Evolutionary conservation across 2,329 filamentous ascomycete genomes (phyloP).

Genomic region (Monosporascus sp.): DNA sequence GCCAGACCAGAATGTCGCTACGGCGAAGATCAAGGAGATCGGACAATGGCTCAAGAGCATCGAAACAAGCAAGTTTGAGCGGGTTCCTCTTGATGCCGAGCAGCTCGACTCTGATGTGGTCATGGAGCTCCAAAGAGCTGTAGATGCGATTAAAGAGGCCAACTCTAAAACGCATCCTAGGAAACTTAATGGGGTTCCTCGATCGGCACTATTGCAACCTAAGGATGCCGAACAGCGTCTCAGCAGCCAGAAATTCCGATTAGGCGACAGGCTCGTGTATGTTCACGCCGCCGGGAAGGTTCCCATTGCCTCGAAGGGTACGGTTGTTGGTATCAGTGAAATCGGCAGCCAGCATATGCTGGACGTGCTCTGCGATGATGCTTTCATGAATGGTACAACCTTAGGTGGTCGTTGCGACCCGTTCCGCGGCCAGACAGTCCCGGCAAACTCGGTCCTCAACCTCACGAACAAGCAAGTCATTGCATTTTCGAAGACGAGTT

Average conservation of each 20-base stretch:
- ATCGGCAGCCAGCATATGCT: slow-evolving; percentile 78
- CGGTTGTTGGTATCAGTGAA: slow-evolving; percentile 89
- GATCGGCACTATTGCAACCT: slow-evolving; percentile 86
- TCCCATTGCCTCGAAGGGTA: slow-evolving; percentile 85
- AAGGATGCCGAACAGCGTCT: slow-evolving; percentile 91
- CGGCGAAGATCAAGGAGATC: slow-evolving; percentile 85
- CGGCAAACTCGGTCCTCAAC: slow-evolving; percentile 84
- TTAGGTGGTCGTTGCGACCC: slow-evolving; percentile 84
- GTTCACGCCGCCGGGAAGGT: slow-evolving; percentile 91
- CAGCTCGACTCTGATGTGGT: slow-evolving; percentile 92
- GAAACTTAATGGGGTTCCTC: slow-evolving; percentile 75
- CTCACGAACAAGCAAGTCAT: slow-evolving; percentile 77
- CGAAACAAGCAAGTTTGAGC: slow-evolving; percentile 87
- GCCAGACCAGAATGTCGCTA: slow-evolving; percentile 64
- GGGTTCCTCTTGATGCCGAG: slow-evolving; percentile 92
- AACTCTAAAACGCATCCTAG: slow-evolving; percentile 54
- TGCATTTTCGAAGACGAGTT: slow-evolving; percentile 55
- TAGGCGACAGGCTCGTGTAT: slow-evolving; percentile 91
- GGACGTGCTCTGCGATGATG: slow-evolving; percentile 88
- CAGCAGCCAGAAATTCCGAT: slow-evolving; percentile 72
- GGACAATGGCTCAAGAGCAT: slow-evolving; percentile 87
- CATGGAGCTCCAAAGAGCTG: slow-evolving; percentile 69
- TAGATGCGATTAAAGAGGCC: slow-evolving; percentile 56
- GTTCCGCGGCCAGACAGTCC: slow-evolving; percentile 91
- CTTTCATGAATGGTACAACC: slow-evolving; percentile 96